These are phyloP conservation scores for Didymella arachidicola DNA, from an alignment of 2,329 filamentous ascomycete genomes.

Conservation along the genomic window DNA sequence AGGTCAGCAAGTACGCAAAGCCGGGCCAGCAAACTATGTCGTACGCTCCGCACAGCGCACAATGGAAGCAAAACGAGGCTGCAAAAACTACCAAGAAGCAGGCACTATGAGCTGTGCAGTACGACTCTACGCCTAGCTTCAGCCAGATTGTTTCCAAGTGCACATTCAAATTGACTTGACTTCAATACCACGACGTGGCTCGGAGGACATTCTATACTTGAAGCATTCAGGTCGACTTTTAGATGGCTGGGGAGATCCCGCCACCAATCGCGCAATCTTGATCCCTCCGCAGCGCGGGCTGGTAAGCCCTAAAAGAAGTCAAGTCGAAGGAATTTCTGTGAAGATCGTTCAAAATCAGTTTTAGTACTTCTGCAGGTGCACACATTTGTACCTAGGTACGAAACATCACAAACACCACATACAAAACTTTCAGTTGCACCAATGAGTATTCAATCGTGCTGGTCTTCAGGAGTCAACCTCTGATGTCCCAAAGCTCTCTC, in stretches of 20 bases:
- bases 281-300: background rate
- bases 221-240: background rate
- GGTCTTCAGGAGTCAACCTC: background rate
- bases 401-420: background rate
- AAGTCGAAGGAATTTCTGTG: background rate
- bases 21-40: background rate
- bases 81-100: background rate
- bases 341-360: slow-evolving; percentile 1
- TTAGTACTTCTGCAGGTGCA: slow-evolving; percentile 1
- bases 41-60: background rate
- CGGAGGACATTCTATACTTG: background rate
- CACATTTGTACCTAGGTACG: slow-evolving; percentile 1
- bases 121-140: background rate
- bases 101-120: background rate
- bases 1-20: background rate
- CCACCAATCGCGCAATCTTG: background rate
- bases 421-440: background rate
- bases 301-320: background rate
- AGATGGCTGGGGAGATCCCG: background rate
- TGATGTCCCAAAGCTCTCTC: slow-evolving; percentile 2
- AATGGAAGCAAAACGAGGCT: background rate
- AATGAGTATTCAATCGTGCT: background rate
- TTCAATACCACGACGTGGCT: slow-evolving; percentile 3
- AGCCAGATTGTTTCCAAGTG: background rate
- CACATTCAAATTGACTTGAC: background rate